phyloP scores from a whole-genome alignment of 805 yeast genomes.

The Candida awuae region DNA sequence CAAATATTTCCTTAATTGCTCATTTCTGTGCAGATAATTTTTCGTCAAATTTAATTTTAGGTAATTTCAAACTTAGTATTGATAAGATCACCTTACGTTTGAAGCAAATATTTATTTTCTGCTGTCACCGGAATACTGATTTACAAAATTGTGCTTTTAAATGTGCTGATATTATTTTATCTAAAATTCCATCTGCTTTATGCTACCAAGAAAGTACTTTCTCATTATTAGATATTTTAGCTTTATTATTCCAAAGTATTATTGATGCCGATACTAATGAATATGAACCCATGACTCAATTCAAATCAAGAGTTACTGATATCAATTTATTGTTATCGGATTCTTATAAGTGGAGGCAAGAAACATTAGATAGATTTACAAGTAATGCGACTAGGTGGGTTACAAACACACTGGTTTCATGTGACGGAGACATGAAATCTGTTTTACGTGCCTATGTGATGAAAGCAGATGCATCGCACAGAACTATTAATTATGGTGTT shows the following conservation, averaged over 20 bases:
- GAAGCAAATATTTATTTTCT: conserved; percentile 53
- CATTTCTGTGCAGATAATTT: conserved; percentile 45
- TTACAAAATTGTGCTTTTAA: conserved; percentile 75
- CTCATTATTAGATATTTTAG: conserved; percentile 72
- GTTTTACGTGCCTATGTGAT: conserved; percentile 72
- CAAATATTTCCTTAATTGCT: conserved; percentile 61
- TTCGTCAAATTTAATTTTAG: conserved; percentile 52
- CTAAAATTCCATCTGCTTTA: conserved; percentile 63
- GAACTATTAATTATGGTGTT: conserved; percentile 62
- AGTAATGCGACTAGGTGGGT: conserved; percentile 64
- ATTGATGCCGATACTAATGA: conserved; percentile 77
- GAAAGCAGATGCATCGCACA: conserved; percentile 19
- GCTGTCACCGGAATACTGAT: conserved; percentile 71
- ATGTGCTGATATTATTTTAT: conserved; percentile 63
- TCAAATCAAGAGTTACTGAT: conserved; percentile 36
- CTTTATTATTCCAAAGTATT: conserved; percentile 69
- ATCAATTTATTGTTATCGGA: conserved; percentile 60
- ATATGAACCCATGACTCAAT: conserved; percentile 76
- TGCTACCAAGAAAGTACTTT: conserved; percentile 69
- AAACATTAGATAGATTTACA: conserved; percentile 54
- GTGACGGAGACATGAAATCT: conserved; percentile 70
- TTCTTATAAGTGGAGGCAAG: conserved; percentile 64
- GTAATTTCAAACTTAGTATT: conserved; percentile 47
- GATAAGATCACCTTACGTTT: conserved; percentile 59
- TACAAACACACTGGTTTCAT: conserved; percentile 42